These are phyloP conservation scores for Venturia nashicola DNA, from an alignment of 2,329 filamentous ascomycete species.

Conservation along the genomic window DNA sequence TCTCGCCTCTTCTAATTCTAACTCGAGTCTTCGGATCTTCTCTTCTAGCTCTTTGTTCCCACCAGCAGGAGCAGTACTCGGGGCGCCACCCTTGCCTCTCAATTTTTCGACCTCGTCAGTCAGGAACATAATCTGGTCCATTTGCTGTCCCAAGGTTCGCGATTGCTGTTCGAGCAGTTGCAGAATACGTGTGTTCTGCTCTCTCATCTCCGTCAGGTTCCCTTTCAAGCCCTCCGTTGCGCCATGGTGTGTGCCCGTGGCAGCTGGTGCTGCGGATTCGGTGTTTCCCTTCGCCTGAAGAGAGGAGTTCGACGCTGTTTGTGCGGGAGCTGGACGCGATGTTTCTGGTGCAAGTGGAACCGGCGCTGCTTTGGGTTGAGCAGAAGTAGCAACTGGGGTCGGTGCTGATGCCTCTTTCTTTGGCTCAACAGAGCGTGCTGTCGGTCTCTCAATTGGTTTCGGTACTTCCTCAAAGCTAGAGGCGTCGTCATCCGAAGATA, in stretches of 20 bases:
- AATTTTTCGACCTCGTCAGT: slow-evolving; percentile 65
- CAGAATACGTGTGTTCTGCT: slow-evolving; percentile 9
- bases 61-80: slow-evolving; percentile 11
- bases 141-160: slow-evolving; percentile 65
- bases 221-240: slow-evolving; percentile 46
- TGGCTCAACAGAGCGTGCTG: slow-evolving; percentile 27
- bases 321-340: slow-evolving; percentile 23
- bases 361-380: slow-evolving; percentile 12
- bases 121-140: slow-evolving; percentile 58
- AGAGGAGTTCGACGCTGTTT: slow-evolving; percentile 13
- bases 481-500: slow-evolving; percentile 48
- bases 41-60: slow-evolving; percentile 27
- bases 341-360: slow-evolving; percentile 20
- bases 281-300: neutral
- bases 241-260: slow-evolving; percentile 20
- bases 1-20: slow-evolving; percentile 26
- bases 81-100: slow-evolving; percentile 38
- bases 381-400: slow-evolving; percentile 22
- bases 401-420: slow-evolving; percentile 24
- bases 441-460: slow-evolving; percentile 55
- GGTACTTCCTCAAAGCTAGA: slow-evolving; percentile 81
- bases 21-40: slow-evolving; percentile 27
- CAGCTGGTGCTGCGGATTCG: slow-evolving; percentile 17
- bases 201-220: slow-evolving; percentile 64
- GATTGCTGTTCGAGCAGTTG: slow-evolving; percentile 64